These are phyloP conservation scores for Saccharomyces jurei DNA, from an alignment of 805 yeast genomes.

Conservation along the genomic window DNA sequence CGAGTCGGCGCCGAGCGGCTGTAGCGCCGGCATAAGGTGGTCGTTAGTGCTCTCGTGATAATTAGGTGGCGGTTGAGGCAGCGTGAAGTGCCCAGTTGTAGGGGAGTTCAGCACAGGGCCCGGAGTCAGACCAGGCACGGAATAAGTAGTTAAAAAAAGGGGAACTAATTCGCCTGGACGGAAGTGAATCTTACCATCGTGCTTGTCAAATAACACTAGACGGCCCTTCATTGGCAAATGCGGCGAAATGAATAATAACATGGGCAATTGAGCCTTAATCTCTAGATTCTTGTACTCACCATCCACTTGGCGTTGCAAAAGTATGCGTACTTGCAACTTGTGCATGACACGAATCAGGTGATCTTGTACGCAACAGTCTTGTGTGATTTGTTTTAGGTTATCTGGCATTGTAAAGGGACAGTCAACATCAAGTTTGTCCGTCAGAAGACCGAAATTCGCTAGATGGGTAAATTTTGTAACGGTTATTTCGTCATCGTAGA, in stretches of 20 bases:
- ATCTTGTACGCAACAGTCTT: constrained; percentile 66
- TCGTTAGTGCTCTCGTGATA: constrained; percentile 11
- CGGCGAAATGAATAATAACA: constrained; percentile 64
- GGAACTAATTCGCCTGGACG: constrained; percentile 31
- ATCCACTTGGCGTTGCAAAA: constrained; percentile 41
- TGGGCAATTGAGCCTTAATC: constrained; percentile 77
- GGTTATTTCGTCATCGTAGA: constrained; percentile 52
- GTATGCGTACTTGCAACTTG: constrained; percentile 66
- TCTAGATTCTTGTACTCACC: constrained; percentile 80
- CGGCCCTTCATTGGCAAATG: constrained; percentile 52
- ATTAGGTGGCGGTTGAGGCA: constrained; percentile 12
- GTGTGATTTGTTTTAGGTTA: constrained; percentile 64
- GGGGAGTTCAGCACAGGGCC: constrained; percentile 4
- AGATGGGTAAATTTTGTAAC: constrained; percentile 42
- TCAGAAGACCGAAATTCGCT: constrained; percentile 35
- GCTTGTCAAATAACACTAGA: constrained; percentile 31
- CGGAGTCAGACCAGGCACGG: background rate
- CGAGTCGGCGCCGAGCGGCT: constrained; percentile 2
- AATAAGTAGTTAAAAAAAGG: constrained; percentile 16
- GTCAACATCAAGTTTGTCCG: constrained; percentile 57
- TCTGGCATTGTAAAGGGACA: constrained; percentile 58
- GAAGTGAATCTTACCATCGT: constrained; percentile 35
- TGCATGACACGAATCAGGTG: constrained; percentile 68
- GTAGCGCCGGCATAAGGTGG: constrained; percentile 28
- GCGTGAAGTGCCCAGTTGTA: constrained; percentile 5